Evolutionary conservation across 768 basidiomycete species (phyloP), one percentile per base, ranked within the genome.

Genomic region (Leccinum olivaceopallidum): DNA sequence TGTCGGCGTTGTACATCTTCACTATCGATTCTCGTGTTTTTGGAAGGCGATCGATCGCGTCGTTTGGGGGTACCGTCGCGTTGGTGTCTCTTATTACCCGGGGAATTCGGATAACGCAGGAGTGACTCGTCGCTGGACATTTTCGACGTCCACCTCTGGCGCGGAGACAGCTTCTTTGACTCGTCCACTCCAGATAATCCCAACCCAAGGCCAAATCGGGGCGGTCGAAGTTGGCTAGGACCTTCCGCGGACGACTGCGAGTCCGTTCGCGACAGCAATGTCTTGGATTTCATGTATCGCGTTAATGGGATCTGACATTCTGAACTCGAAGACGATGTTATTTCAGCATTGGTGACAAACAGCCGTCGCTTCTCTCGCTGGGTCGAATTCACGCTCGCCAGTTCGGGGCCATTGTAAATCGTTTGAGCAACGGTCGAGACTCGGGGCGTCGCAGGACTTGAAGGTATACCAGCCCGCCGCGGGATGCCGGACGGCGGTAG

Each of bases 261-360:
- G 50, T 72, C 68, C 1, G 69, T 52, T 26, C 73, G 66, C 2
- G 58, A 18, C 4, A 65, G 56, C 5, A 42, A 42, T 9, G 52
- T 14, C 16, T 66, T 69, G 16, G 58, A 48, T 50, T 66, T 74
- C 9, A 58, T 16, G 59, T 50, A 61, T 26, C 64, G 65, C 36
- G 30, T 42, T 42, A 61, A 49, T 6, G 57, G 55, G 5, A 54
- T 61, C 16, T 79, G 79, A 51, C 75, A 75, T 28, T 78, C 81
- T 4, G 79, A 80, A 52, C 79, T 74, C 20, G 73, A 76, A 9
- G 81, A 79, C 3, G 77, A 69, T n/a, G 76, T 66, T 12, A 78
- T 74, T 48, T 78, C 77, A 1, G 78, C 77, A 58, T 82, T 82
- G 7, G 79, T 74, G 26, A 83, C 78, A 12, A 77, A 78, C 18